Conservation (phyloP, 1,284 basidiomycete genomes). For the Chalciporus sp. region DNA sequence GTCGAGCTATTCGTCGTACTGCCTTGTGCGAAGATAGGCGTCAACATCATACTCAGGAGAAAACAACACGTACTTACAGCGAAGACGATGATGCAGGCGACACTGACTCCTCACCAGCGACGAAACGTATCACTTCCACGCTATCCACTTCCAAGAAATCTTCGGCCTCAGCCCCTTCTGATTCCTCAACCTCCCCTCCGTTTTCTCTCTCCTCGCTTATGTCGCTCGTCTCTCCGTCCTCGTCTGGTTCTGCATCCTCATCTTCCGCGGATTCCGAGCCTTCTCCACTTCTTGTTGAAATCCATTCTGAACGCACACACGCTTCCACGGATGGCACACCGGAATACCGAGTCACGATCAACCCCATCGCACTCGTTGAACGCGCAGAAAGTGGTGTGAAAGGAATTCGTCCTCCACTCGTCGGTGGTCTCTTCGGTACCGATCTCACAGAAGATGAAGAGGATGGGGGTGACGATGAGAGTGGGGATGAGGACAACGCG, state of each 20-base stretch:
- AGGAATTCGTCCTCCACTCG: slow-evolving; percentile 55
- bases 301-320: slow-evolving; percentile 53
- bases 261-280: slow-evolving; percentile 8
- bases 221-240: slow-evolving; percentile 13
- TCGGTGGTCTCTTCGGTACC: slow-evolving; percentile 50
- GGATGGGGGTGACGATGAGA: slow-evolving; percentile 42
- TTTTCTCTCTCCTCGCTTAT: slow-evolving; percentile 26
- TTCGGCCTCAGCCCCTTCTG: neutral
- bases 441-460: slow-evolving; percentile 44
- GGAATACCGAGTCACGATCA: slow-evolving; percentile 75
- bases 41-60: neutral
- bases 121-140: slow-evolving; percentile 18
- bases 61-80: slow-evolving; percentile 40
- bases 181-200: slow-evolving; percentile 6
- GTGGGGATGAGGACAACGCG: slow-evolving; percentile 43
- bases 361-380: slow-evolving; percentile 62
- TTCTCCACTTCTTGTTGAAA: slow-evolving; percentile 42
- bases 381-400: slow-evolving; percentile 65
- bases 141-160: slow-evolving; percentile 18
- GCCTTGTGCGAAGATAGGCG: slow-evolving; percentile 38
- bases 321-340: slow-evolving; percentile 66
- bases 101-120: slow-evolving; percentile 15
- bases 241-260: neutral
- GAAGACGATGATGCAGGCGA: neutral
- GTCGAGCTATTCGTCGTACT: slow-evolving; percentile 65